These are phyloP conservation scores for Rhizoclosmatium hyalinum DNA, from an alignment of 371 early-diverging fungal species.

Conservation along the genomic window DNA sequence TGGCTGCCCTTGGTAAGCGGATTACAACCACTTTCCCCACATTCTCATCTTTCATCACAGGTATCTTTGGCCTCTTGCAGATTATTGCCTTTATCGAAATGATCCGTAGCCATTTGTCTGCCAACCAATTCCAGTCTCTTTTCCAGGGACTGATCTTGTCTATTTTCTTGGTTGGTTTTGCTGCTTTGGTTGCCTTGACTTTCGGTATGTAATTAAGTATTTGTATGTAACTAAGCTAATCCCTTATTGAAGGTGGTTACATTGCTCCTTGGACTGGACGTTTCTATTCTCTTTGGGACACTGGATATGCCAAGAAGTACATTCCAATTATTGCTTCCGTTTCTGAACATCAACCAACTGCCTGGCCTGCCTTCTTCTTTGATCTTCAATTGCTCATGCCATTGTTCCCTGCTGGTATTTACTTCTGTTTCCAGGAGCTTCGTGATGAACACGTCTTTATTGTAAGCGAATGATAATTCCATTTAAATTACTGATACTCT, in stretches of 20 bases:
- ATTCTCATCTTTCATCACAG: constrained; percentile 41
- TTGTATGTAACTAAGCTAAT: not conserved
- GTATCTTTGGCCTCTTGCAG: constrained; percentile 91
- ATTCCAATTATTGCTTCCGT: constrained; percentile 99
- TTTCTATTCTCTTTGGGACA: constrained; percentile 98
- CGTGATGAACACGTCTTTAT: constrained; percentile 97
- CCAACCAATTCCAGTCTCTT: constrained; percentile 82
- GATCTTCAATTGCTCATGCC: constrained; percentile 94
- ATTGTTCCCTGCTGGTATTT: constrained; percentile 96
- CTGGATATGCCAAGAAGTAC: constrained; percentile 97
- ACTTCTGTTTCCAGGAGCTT: constrained; percentile 90
- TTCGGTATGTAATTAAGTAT: constrained; percentile 35
- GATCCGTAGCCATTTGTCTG: constrained; percentile 79
- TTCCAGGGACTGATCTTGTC: constrained; percentile 62
- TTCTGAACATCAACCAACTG: constrained; percentile 98
- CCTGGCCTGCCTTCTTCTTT: constrained; percentile 99
- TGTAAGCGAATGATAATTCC: constrained; percentile 14
- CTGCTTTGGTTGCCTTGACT: constrained; percentile 72
- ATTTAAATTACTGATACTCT: not conserved
- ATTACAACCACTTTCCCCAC: constrained; percentile 19
- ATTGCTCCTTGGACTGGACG: constrained; percentile 99
- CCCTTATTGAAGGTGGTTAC: constrained; percentile 60
- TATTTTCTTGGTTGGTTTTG: constrained; percentile 69
- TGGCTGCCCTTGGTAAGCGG: constrained; percentile 91
- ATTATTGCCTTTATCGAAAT: constrained; percentile 89